A percentile compares a stretch with the other conserved stretches of the same genome.
These are phyloP conservation scores for Gymnopilus dilepis DNA, from an alignment of 768 basidiomycete genomes.

Conservation along the genomic window DNA sequence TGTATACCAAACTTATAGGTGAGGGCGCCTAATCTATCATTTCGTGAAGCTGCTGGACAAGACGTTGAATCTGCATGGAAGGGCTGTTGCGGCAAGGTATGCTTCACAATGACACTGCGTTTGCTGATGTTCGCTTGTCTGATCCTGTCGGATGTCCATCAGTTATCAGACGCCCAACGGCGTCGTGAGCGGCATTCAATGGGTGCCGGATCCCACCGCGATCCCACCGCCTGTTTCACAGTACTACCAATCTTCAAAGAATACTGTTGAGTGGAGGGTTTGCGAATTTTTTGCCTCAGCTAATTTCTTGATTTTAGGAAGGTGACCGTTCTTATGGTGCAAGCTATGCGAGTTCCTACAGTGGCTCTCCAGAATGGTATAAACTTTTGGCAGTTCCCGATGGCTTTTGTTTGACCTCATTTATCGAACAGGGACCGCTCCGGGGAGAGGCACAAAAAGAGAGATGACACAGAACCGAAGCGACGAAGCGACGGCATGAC, in stretches of 20 bases:
- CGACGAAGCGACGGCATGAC: constrained; percentile 52
- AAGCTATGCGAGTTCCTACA: constrained; percentile 2
- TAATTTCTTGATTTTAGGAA: constrained; percentile 7
- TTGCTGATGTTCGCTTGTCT: constrained; percentile 29
- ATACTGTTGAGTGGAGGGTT: not conserved
- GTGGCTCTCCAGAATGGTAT: not conserved
- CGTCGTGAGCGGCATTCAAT: constrained; percentile 67
- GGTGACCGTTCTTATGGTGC: constrained; percentile 8
- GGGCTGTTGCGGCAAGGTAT: constrained; percentile 78
- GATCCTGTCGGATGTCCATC: constrained; percentile 5
- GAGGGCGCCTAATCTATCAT: constrained; percentile 29
- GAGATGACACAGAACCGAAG: constrained; percentile 51
- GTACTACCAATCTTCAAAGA: constrained; percentile 45
- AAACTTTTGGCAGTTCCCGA: too few relatives aligned
- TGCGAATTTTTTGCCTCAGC: not conserved
- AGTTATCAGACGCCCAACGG: constrained; percentile 79
- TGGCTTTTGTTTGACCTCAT: too few relatives aligned
- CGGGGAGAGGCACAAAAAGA: constrained; percentile 49
- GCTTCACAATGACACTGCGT: constrained; percentile 24
- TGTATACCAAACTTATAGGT: constrained; percentile 80
- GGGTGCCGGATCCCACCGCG: constrained; percentile 71
- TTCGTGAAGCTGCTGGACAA: constrained; percentile 18
- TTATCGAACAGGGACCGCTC: constrained; percentile 46
- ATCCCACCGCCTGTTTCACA: constrained; percentile 64
- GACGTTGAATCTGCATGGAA: constrained; percentile 35